Percentiles rank a stretch among this genome's conserved stretches.
These are phyloP conservation scores for Sonneratia alba DNA, from an alignment of 345 rosid species.

Conservation along the genomic window DNA sequence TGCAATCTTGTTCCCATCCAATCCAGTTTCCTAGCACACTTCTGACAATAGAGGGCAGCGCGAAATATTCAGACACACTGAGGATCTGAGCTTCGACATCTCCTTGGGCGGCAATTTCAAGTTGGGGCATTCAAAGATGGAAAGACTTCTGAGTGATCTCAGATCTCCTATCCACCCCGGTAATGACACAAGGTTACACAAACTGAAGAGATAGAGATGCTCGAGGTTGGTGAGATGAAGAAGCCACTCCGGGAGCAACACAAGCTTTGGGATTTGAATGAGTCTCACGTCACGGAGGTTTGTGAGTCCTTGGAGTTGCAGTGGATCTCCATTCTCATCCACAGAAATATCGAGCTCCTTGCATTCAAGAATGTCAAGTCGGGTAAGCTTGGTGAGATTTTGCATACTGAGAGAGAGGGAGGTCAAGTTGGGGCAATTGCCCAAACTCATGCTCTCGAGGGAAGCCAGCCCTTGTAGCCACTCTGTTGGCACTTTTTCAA, in stretches of 20 bases:
- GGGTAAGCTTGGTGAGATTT: not conserved
- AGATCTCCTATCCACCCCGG: too few species aligned
- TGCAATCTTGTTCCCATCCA: too few species aligned
- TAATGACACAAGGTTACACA: too few species aligned
- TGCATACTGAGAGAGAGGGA: not conserved
- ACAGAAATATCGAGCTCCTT: not conserved
- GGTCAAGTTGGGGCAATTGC: not conserved
- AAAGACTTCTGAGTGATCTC: too few species aligned
- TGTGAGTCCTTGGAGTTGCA: not conserved
- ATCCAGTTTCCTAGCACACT: too few species aligned
- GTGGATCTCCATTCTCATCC: too few species aligned
- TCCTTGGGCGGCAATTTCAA: too few species aligned
- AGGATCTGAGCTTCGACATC: too few species aligned
- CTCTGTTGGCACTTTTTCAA: not conserved
- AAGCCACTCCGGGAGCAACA: not conserved
- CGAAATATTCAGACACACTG: too few species aligned
- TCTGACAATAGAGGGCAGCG: too few species aligned
- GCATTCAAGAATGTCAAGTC: not conserved
- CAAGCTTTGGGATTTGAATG: not conserved
- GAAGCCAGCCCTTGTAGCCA: not conserved
- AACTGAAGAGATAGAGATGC: too few species aligned
- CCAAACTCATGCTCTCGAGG: not conserved
- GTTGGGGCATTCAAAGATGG: too few species aligned
- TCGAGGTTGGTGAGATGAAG: not conserved
- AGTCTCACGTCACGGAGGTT: not conserved